Evolutionary conservation across 2,329 filamentous ascomycete genomes (phyloP).

Genomic region (Trichoderma koningii): DNA sequence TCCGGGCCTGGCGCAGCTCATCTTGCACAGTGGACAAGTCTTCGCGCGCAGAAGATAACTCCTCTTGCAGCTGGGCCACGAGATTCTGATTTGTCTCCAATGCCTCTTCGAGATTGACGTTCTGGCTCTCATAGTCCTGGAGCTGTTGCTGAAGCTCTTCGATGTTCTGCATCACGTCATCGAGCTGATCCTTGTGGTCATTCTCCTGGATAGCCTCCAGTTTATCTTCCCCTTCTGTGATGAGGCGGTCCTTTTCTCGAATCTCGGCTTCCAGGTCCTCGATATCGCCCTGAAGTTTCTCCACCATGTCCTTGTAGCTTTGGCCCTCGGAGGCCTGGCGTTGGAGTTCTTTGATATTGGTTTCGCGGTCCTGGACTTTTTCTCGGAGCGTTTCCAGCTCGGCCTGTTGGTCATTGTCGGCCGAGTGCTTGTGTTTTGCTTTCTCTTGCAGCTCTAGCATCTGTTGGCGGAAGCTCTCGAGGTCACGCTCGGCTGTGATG

Average conservation of each 20-base stretch:
- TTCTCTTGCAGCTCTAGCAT: conserved; percentile 81
- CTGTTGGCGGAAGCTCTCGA: conserved; percentile 81
- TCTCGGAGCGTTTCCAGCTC: conserved; percentile 62
- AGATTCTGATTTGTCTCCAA: conserved; percentile 65
- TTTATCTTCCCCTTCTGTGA: conserved; percentile 75
- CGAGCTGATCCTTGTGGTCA: conserved; percentile 56
- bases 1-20: conserved; percentile 66
- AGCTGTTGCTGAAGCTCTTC: background rate
- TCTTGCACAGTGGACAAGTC: conserved; percentile 69
- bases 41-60: conserved; percentile 40
- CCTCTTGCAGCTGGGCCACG: conserved; percentile 57
- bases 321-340: conserved; percentile 60
- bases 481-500: conserved; percentile 77
- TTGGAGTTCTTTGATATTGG: conserved; percentile 62
- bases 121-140: background rate
- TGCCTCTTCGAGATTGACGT: conserved; percentile 37
- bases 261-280: conserved; percentile 75
- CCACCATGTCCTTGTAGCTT: conserved; percentile 59
- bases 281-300: conserved; percentile 71
- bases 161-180: conserved; percentile 42
- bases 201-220: conserved; percentile 52
- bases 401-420: conserved; percentile 63
- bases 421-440: conserved; percentile 72
- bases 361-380: conserved; percentile 59
- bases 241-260: conserved; percentile 71